Conservation (phyloP, 768 basidiomycete genomes). For the Suillus cothurnatus region DNA sequence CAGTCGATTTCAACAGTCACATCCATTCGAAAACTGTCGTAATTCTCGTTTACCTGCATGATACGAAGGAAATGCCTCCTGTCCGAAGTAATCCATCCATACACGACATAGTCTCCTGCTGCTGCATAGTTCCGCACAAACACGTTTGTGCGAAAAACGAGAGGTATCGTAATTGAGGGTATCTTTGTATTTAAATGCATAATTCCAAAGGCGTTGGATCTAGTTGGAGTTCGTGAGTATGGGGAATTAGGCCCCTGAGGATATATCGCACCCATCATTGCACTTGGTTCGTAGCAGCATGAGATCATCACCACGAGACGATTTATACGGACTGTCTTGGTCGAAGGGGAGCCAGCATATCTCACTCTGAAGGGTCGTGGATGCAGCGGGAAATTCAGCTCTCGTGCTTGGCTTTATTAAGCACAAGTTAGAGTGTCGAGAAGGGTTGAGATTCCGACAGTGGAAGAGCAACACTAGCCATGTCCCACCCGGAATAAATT, state of each 20-base stretch:
- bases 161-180: constrained; percentile 27
- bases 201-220: constrained; percentile 24
- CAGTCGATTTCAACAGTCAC: constrained; percentile 29
- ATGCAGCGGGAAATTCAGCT: constrained; percentile 17
- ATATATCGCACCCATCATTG: constrained; percentile 26
- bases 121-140: constrained; percentile 28
- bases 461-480: constrained; percentile 36
- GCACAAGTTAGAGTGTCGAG: constrained; percentile 32
- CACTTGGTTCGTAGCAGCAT: constrained; percentile 29
- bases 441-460: constrained; percentile 31
- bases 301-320: constrained; percentile 32
- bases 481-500: constrained; percentile 30
- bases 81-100: constrained; percentile 29
- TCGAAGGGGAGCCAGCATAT: constrained; percentile 28
- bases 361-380: constrained; percentile 28
- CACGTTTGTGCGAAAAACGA: constrained; percentile 25
- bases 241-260: background rate
- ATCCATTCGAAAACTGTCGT: constrained; percentile 23
- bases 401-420: constrained; percentile 23
- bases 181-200: constrained; percentile 28
- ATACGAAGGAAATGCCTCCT: constrained; percentile 31
- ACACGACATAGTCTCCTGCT: constrained; percentile 17
- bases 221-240: background rate
- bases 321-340: constrained; percentile 32
- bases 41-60: constrained; percentile 32